Base-by-base conservation (phyloP, 2,329 filamentous ascomycete genomes). In the Hymenoscyphus infarciens region DNA sequence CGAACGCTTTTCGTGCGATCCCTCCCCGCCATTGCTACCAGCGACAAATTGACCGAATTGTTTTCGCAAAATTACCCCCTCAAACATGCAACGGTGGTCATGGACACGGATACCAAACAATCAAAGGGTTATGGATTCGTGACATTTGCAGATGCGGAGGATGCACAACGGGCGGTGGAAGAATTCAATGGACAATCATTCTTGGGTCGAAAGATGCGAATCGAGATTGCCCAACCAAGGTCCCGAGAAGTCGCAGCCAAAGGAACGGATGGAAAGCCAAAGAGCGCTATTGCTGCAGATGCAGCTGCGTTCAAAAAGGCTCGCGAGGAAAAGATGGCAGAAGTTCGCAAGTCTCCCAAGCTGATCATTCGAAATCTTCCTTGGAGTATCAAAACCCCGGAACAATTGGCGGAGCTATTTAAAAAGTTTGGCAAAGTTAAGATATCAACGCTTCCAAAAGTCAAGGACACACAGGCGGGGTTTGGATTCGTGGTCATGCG, bases 51-150 rank as follows among this genome's bases (percentile, higher is more conserved):
- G 66, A 91, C 92, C 63, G 88, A 92, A 63, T 89, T 93, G 76
- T 99, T 99, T 78, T 98, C 95, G 6, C 87, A 97, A 75, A 90
- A 92, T 64, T 98, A 91, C 72, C 93, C 96, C 7, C 86, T 99
- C 74, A 98, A 97, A 77, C 94, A 98, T 77, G 94, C 95, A 59
- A 91, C 90, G n/a, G 92, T 96, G 4, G 92, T 99, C 45, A 79
- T 89, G 62, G 94, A 99, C 74, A 87, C 90, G 16, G 82, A 87
- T 67, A 96, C 93, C 1, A 97, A 97, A 73, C 81, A 87, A 69
- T 97, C 92, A 15, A 89, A 91, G 74, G 94, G 95, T 19, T 99
- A 92, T 76, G 95, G 95, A 60, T 99, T 99, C 77, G 94, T 99
- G 62, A 98, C 95, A 1, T 95, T 99, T 72, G 91, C 93, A 70